phyloP scores from a whole-genome alignment of 768 basidiomycete species.

The Suillus cothurnatus region DNA sequence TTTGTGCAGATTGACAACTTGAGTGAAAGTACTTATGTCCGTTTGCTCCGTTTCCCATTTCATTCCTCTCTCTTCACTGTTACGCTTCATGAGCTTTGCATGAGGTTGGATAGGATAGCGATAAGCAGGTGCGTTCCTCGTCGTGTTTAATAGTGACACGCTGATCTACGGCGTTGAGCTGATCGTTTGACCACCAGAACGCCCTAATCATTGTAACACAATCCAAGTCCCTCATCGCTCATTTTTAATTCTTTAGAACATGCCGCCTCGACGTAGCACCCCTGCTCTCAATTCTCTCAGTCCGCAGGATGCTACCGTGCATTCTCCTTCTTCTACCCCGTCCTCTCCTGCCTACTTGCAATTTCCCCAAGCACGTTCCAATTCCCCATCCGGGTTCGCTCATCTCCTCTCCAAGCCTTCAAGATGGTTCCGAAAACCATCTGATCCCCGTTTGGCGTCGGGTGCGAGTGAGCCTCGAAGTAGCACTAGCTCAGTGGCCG shows the following conservation, averaged over 20 bases:
- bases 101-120: background rate
- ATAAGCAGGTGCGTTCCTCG: background rate
- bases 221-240: slow-evolving; percentile 11
- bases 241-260: slow-evolving; percentile 23
- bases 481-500: slow-evolving; percentile 43
- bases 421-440: slow-evolving; percentile 73
- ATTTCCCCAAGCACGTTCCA: slow-evolving; percentile 53
- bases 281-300: slow-evolving; percentile 42
- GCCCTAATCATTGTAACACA: slow-evolving; percentile 5
- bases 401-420: slow-evolving; percentile 68
- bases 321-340: slow-evolving; percentile 23
- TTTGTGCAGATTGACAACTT: background rate
- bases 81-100: slow-evolving; percentile 5
- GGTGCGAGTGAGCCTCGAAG: slow-evolving; percentile 47
- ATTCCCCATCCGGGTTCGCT: slow-evolving; percentile 65
- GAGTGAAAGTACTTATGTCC: slow-evolving; percentile 8
- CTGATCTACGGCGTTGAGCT: background rate
- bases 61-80: slow-evolving; percentile 1
- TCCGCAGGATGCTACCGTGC: slow-evolving; percentile 34
- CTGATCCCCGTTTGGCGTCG: slow-evolving; percentile 49
- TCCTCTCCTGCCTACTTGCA: slow-evolving; percentile 38
- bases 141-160: background rate
- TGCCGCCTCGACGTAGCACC: slow-evolving; percentile 54
- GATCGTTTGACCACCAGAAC: background rate
- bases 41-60: background rate